phyloP scores from a whole-genome alignment of 805 yeast species.

The Brettanomyces anomalus region DNA sequence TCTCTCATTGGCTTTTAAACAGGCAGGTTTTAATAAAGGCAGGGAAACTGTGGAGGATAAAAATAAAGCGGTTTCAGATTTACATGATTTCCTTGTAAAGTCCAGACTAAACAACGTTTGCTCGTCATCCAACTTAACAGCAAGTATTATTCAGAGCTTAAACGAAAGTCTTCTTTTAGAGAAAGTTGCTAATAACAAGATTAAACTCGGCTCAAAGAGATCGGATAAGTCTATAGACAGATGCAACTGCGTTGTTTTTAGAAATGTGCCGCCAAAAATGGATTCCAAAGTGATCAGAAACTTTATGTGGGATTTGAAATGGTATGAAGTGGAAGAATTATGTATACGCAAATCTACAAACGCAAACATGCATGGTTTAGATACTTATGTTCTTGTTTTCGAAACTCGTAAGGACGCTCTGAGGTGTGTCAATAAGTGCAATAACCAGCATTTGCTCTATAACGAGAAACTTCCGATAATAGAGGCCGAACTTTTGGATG shows the following conservation, averaged over 20 bases:
- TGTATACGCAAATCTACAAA: constrained; percentile 8
- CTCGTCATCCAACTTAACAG: no score
- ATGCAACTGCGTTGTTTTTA: constrained; percentile 27
- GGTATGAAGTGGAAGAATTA: constrained; percentile 22
- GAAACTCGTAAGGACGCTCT: constrained; percentile 35
- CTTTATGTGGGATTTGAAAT: constrained; percentile 41
- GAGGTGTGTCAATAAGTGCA: constrained; percentile 42
- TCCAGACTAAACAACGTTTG: background rate
- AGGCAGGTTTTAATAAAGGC: background rate
- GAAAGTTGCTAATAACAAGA: background rate
- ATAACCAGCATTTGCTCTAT: constrained; percentile 33
- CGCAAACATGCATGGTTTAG: constrained; percentile 6
- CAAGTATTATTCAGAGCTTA: no score
- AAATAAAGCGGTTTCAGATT: background rate
- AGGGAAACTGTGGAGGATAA: no score
- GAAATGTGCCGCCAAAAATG: constrained; percentile 39
- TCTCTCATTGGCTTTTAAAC: background rate
- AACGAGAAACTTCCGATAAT: constrained; percentile 20
- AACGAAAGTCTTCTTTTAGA: background rate
- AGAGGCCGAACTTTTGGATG: constrained; percentile 25
- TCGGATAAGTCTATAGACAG: constrained; percentile 3
- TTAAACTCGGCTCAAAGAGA: background rate
- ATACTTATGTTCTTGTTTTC: constrained; percentile 35
- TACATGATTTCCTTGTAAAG: background rate
- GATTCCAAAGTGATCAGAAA: constrained; percentile 26